Percentiles rank a stretch among this genome's conserved stretches.
Conservation (phyloP, 2,329 filamentous ascomycete species). For the Botrytis hyacinthi region DNA sequence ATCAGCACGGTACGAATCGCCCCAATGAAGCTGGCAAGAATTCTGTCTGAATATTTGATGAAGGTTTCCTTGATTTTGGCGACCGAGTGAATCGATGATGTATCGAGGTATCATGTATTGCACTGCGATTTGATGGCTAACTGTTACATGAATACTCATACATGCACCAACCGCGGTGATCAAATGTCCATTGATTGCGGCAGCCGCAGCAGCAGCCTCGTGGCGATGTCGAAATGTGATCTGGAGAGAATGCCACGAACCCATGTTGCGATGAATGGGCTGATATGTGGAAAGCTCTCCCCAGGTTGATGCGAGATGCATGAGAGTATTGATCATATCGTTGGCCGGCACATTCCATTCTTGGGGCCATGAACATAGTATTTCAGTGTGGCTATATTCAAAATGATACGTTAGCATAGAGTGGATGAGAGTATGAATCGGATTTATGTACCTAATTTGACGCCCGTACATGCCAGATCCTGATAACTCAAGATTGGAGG, state of each 20-base stretch:
- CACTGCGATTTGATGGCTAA: background rate
- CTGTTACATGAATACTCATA: background rate
- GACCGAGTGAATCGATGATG: background rate
- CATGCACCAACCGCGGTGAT: background rate
- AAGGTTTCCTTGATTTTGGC: background rate
- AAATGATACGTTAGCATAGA: background rate
- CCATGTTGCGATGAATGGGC: background rate
- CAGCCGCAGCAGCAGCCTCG: background rate
- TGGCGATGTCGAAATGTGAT: background rate
- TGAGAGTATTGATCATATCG: background rate
- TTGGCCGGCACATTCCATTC: background rate
- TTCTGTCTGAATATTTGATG: background rate
- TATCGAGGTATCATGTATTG: background rate
- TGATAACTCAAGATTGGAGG: background rate
- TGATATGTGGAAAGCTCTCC: background rate
- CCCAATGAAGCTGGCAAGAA: background rate
- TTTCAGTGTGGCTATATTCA: background rate
- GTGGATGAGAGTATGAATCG: background rate
- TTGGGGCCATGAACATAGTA: background rate
- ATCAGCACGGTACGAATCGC: background rate
- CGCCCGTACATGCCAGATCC: background rate
- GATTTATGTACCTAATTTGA: background rate
- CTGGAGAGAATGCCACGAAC: background rate
- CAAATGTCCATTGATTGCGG: background rate
- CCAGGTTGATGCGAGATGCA: background rate